A percentile compares a stretch with the other conserved stretches of the same genome.
phyloP scores from a whole-genome alignment of 208 protist genomes.

The Phytomonas francai region DNA sequence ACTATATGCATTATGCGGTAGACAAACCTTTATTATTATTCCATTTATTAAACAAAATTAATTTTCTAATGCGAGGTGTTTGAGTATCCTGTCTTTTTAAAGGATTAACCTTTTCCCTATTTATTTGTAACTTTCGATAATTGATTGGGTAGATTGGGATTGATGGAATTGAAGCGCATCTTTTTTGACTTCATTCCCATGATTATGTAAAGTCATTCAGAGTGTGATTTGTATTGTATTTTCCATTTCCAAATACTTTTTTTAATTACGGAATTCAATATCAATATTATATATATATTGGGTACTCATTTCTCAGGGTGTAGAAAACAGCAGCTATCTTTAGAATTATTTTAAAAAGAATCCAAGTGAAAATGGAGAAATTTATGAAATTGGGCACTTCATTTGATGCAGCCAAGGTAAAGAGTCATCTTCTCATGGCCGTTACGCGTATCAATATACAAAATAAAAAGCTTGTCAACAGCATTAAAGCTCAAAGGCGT shows the following conservation, averaged over 20 bases:
- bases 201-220: not conserved
- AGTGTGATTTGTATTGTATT: constrained; percentile 4
- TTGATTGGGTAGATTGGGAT: constrained; percentile 17
- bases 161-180: constrained; percentile 1
- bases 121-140: not conserved
- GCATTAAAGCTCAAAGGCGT: constrained; percentile 78
- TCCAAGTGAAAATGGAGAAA: not conserved
- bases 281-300: constrained; percentile 1
- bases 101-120: not conserved
- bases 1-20: not conserved
- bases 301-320: not conserved
- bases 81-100: not conserved
- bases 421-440: constrained; percentile 78
- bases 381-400: not conserved
- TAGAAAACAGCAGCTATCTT: not conserved
- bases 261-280: constrained; percentile 1
- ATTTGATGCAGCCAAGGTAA: constrained; percentile 69
- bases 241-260: constrained; percentile 6
- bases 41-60: not conserved
- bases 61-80: not conserved
- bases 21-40: not conserved
- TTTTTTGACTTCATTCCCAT: not conserved
- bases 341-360: constrained; percentile 1
- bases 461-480: constrained; percentile 85
- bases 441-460: constrained; percentile 79